Evolutionary conservation across 805 yeast genomes (phyloP).

Genomic region (Teunomyces barrocoloradensis): DNA sequence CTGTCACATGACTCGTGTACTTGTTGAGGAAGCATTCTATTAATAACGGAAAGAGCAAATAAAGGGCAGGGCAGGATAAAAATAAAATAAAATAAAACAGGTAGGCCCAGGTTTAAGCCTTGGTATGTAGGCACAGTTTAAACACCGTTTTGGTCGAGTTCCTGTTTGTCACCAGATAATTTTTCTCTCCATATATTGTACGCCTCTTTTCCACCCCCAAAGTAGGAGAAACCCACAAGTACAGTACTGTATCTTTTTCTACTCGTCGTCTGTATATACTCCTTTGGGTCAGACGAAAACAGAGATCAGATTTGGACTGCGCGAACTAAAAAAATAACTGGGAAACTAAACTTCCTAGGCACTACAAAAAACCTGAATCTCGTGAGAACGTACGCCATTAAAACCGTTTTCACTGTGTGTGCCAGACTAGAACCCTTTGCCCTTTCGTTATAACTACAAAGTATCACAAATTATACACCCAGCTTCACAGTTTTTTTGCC

Average conservation of each 20-base stretch:
- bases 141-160: not conserved
- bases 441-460: not conserved
- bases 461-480: not conserved
- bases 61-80: not conserved
- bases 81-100: not conserved
- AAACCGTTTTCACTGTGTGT: not conserved
- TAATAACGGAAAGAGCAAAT: not conserved
- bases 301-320: constrained; percentile 2
- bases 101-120: not conserved
- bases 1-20: not conserved
- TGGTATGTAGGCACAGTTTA: constrained; percentile 1
- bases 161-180: not conserved
- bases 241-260: not conserved
- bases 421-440: not conserved
- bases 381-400: not conserved
- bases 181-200: no score
- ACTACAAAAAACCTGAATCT: not conserved
- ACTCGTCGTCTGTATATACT: not conserved
- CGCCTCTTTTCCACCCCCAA: not conserved
- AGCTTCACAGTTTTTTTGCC: not conserved
- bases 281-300: constrained; percentile 1
- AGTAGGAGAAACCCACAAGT: not conserved
- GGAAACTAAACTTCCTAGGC: not conserved
- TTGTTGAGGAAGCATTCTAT: not conserved
- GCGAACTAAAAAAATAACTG: not conserved